phyloP scores from a whole-genome alignment of 2,329 filamentous ascomycete genomes.

The Podosphaera fusca region DNA sequence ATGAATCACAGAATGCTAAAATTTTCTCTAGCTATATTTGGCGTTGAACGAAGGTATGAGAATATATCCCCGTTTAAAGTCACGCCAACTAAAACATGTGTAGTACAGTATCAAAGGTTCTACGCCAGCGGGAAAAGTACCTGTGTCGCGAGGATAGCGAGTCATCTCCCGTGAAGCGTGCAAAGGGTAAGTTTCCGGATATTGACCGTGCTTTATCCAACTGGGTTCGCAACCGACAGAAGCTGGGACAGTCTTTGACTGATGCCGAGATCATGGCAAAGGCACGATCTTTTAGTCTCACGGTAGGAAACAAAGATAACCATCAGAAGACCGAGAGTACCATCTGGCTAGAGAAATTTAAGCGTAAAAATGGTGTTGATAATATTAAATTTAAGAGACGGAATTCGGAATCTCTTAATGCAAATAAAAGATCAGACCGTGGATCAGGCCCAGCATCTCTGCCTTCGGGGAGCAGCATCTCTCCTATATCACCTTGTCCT shows the following conservation, averaged over 20 bases:
- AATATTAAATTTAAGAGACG: constrained; percentile 25
- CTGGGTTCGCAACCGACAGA: constrained; percentile 65
- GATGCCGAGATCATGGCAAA: constrained; percentile 73
- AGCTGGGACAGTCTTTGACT: constrained; percentile 47
- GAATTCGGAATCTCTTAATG: constrained; percentile 47
- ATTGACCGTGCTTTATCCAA: constrained; percentile 77
- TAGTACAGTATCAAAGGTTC: constrained; percentile 95
- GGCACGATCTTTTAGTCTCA: constrained; percentile 57
- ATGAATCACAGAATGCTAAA: background rate
- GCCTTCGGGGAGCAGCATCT: constrained; percentile 34
- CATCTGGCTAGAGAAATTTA: constrained; percentile 86
- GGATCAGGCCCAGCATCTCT: constrained; percentile 32
- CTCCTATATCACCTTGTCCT: constrained; percentile 47
- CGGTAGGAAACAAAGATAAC: constrained; percentile 46
- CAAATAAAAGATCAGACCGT: constrained; percentile 35
- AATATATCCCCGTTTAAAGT: constrained; percentile 5
- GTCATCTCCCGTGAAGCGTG: constrained; percentile 56
- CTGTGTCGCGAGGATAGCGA: constrained; percentile 59
- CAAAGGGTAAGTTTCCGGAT: constrained; percentile 70
- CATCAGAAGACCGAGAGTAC: constrained; percentile 48
- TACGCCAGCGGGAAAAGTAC: constrained; percentile 88
- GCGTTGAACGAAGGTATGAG: constrained; percentile 80
- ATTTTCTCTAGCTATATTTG: constrained; percentile 46
- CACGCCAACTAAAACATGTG: constrained; percentile 7
- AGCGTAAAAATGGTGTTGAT: constrained; percentile 39